Evolutionary conservation across 306 rosid genomes (phyloP), one percentile per base, ranked within the genome.

Genomic region (Vachellia pachyceras): DNA sequence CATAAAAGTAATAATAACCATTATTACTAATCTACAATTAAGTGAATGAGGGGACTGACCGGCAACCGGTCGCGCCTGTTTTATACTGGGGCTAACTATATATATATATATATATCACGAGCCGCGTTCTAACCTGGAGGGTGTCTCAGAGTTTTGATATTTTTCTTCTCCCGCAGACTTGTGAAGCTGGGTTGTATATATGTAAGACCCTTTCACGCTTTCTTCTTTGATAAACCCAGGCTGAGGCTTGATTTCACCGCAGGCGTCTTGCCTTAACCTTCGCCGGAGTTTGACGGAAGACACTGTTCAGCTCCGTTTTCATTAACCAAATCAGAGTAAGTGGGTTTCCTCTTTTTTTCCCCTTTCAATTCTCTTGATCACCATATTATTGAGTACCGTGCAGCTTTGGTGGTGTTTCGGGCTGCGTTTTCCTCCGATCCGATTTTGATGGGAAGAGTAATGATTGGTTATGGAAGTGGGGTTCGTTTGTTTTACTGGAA

Each of bases 361-460:
- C 70, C 69, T 9, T 75, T 70, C 69, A 39, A 18, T 7, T 68
- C 63, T 3, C 63, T 35, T 74, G 88, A 79, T 84, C 86, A 76
- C 35, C 7, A 45, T 79, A 18, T 58, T 29, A 25, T 46, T 5
- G 72, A 64, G 58, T 50, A 29, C 40, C 79, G 82, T 69, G 77
- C 25, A 12, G 77, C 33, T 66, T 47, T 75, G 61, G 44, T 65
- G 80, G 69, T 40, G 36, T 85, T 2, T 57, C 15, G 85, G 79
- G 64, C 13, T 44, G 23, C 67, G 75, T 40, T 73, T 9, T 10
- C 12, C 25, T 72, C 47, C 69, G 85, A 83, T 88, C 91, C 87
- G 71, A 80, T 76, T 83, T 83, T 79, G 68, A 69, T 29, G 87
- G 80, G 17, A 74, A 65, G 40, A 40, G 50, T 17, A 73, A 77